A percentile compares a stretch with the other conserved stretches of the same genome.
Evolutionary conservation across 73 alveolate genomes (phyloP).

Genomic region (Paramecium caudatum): DNA sequence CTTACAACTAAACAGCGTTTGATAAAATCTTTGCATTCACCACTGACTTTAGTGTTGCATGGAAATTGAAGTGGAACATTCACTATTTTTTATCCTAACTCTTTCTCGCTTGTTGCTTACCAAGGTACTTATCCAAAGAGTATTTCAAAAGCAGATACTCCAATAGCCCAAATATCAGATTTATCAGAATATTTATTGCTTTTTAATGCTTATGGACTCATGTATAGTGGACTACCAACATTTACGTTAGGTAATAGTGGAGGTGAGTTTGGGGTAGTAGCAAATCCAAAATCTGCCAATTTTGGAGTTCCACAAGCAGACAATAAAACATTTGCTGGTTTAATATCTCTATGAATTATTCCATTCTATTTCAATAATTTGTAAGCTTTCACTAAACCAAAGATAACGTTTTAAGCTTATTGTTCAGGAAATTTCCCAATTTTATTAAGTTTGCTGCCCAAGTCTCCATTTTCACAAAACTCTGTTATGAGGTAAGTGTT

Average conservation of each 20-base stretch:
- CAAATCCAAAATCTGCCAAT: slow-evolving; percentile 78
- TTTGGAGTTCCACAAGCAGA: slow-evolving; percentile 76
- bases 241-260: slow-evolving; percentile 77
- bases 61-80: slow-evolving; percentile 75
- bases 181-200: slow-evolving; percentile 72
- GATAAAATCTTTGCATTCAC: slow-evolving; percentile 73
- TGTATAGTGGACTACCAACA: slow-evolving; percentile 91
- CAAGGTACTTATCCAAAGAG: slow-evolving; percentile 74
- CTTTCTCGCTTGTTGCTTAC: slow-evolving; percentile 75
- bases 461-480: slow-evolving; percentile 76
- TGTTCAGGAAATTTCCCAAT: slow-evolving; percentile 71
- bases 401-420: slow-evolving; percentile 53
- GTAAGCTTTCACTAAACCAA: slow-evolving; percentile 64
- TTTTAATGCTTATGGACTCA: slow-evolving; percentile 84
- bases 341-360: slow-evolving; percentile 79
- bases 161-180: slow-evolving; percentile 78
- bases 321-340: slow-evolving; percentile 77
- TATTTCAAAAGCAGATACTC: slow-evolving; percentile 70
- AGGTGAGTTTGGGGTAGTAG: slow-evolving; percentile 69
- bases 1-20: slow-evolving; percentile 63
- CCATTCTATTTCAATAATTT: slow-evolving; percentile 70
- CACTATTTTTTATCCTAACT: slow-evolving; percentile 71
- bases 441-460: slow-evolving; percentile 54
- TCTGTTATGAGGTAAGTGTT: slow-evolving; percentile 76
- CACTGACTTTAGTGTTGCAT: slow-evolving; percentile 38